Conservation (phyloP, 257 asterid species). For the Lycium barbarum region DNA sequence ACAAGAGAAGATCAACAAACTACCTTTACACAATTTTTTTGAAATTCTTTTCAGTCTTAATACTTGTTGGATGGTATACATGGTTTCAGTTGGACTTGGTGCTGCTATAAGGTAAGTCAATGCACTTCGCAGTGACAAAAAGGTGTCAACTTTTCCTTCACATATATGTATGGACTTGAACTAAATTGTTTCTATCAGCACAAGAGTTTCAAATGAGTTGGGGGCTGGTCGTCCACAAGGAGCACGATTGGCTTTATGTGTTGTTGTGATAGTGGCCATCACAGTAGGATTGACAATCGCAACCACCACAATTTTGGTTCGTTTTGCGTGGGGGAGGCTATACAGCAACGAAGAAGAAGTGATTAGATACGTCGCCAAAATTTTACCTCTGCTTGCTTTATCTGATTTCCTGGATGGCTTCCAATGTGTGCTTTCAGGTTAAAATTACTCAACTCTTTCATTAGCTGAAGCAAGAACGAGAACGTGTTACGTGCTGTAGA, state of each 20-base stretch:
- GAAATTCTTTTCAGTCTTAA: slow-evolving; percentile 58
- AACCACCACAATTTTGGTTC: slow-evolving; percentile 50
- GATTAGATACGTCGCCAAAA: slow-evolving; percentile 60
- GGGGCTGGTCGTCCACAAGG: slow-evolving; percentile 63
- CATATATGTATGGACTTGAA: neutral
- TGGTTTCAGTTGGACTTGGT: slow-evolving; percentile 79
- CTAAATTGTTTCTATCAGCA: slow-evolving; percentile 41
- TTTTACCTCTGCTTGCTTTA: slow-evolving; percentile 69
- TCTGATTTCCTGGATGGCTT: slow-evolving; percentile 80
- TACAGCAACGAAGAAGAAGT: slow-evolving; percentile 75
- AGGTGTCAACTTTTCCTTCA: neutral
- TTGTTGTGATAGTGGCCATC: slow-evolving; percentile 54
- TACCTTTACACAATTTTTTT: neutral
- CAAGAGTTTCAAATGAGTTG: slow-evolving; percentile 76
- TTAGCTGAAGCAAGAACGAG: neutral
- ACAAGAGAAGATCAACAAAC: neutral
- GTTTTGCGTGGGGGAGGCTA: slow-evolving; percentile 67
- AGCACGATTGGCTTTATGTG: slow-evolving; percentile 60
- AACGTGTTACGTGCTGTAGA: neutral
- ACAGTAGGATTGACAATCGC: slow-evolving; percentile 54
- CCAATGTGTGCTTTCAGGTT: slow-evolving; percentile 85
- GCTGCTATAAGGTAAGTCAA: slow-evolving; percentile 68
- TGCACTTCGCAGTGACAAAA: neutral
- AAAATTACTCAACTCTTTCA: neutral
- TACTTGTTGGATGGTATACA: slow-evolving; percentile 78